Conservation (phyloP, 2,329 filamentous ascomycete species). For the Lasiodiplodia citricola region DNA sequence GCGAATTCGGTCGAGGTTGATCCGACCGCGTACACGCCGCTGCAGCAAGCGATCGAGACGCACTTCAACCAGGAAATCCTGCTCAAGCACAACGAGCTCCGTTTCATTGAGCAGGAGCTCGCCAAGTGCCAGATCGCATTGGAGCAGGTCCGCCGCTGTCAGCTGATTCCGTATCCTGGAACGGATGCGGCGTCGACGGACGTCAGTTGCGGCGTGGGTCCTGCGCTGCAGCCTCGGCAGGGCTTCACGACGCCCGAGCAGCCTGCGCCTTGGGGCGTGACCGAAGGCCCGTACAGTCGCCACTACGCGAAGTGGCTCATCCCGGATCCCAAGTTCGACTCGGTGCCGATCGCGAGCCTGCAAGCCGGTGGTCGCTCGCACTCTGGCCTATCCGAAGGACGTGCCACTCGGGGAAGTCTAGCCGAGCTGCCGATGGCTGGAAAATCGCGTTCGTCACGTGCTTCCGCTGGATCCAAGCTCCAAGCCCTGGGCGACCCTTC, state of each 20-base stretch:
- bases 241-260: constrained; percentile 73
- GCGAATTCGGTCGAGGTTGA: constrained; percentile 23
- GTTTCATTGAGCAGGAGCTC: constrained; percentile 92
- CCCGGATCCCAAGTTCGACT: constrained; percentile 83
- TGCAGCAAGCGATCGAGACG: constrained; percentile 77
- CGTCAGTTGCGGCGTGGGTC: constrained; percentile 75
- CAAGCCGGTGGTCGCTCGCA: constrained; percentile 42
- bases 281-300: constrained; percentile 88
- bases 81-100: constrained; percentile 91
- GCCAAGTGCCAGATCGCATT: constrained; percentile 93
- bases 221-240: constrained; percentile 66
- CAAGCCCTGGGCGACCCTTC: constrained; percentile 49
- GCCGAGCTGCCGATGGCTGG: constrained; percentile 57
- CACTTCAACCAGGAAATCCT: constrained; percentile 92
- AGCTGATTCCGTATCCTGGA: constrained; percentile 87
- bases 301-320: constrained; percentile 97
- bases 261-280: constrained; percentile 87
- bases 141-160: constrained; percentile 90
- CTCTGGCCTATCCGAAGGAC: constrained; percentile 63
- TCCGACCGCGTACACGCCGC: constrained; percentile 54
- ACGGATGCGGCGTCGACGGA: constrained; percentile 69
- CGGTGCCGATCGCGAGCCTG: constrained; percentile 46
- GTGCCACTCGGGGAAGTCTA: constrained; percentile 78
- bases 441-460: constrained; percentile 64
- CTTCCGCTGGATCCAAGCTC: constrained; percentile 55